These are phyloP conservation scores for Aspergillus sp. DNA, from an alignment of 2,329 filamentous ascomycete species.

Conservation along the genomic window DNA sequence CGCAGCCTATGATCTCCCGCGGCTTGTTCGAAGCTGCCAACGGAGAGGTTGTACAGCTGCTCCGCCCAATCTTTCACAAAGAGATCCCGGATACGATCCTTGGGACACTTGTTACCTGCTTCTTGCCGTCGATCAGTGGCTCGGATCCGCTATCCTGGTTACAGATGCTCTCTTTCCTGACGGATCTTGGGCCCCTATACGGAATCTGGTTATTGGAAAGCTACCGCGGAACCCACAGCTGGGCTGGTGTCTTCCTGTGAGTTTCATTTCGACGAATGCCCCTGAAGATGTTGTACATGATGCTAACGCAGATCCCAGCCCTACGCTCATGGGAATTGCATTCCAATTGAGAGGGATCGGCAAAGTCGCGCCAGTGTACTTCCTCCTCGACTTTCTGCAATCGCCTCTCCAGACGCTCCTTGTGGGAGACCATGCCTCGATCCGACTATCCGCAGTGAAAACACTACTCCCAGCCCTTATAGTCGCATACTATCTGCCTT, in stretches of 20 bases:
- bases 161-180: conserved; percentile 12
- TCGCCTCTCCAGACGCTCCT: conserved; percentile 2
- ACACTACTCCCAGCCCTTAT: conserved; percentile 6
- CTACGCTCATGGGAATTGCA: background rate
- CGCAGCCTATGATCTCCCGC: background rate
- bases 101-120: conserved; percentile 4
- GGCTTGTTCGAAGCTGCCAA: conserved; percentile 2
- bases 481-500: conserved; percentile 1
- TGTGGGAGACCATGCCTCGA: background rate
- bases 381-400: conserved; percentile 1
- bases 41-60: conserved; percentile 4
- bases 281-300: background rate
- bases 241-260: conserved; percentile 3
- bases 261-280: background rate
- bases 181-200: conserved; percentile 6
- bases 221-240: conserved; percentile 3
- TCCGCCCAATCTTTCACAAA: background rate
- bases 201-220: conserved; percentile 13
- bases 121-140: conserved; percentile 9
- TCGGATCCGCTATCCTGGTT: background rate
- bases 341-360: conserved; percentile 2
- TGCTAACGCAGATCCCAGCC: background rate
- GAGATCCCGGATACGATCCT: conserved; percentile 2
- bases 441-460: background rate
- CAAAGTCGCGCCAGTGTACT: conserved; percentile 5